Percentiles rank a stretch among this genome's conserved stretches.
These are phyloP conservation scores for Arachnomyces sp. DNA, from an alignment of 2,329 filamentous ascomycete genomes.

Conservation along the genomic window DNA sequence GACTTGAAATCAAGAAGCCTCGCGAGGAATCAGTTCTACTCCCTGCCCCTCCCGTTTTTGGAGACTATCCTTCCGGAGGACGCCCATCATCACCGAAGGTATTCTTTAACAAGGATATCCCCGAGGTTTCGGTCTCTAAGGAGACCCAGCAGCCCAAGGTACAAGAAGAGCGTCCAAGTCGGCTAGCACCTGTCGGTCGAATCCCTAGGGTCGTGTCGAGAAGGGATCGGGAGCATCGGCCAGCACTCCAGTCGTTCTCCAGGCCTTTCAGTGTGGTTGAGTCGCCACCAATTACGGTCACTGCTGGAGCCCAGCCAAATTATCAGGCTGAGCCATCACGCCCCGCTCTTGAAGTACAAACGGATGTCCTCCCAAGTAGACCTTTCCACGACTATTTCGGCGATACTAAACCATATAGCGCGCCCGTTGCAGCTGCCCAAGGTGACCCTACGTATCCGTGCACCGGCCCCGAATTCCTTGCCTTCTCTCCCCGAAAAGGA, in stretches of 20 bases:
- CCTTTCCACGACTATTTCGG: constrained; percentile 18
- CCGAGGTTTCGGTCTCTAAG: constrained; percentile 4
- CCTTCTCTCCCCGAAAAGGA: constrained; percentile 63
- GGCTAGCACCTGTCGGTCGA: constrained; percentile 71
- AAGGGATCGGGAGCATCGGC: constrained; percentile 52
- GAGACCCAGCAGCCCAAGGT: constrained; percentile 14
- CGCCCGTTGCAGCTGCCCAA: constrained; percentile 22
- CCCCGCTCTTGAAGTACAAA: constrained; percentile 16
- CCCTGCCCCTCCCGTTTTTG: constrained; percentile 33
- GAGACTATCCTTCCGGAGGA: constrained; percentile 21
- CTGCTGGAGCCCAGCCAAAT: constrained; percentile 17
- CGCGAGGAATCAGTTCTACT: constrained; percentile 32
- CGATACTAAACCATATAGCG: constrained; percentile 26
- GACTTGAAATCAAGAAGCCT: constrained; percentile 24
- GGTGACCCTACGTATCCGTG: constrained; percentile 31
- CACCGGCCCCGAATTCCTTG: constrained; percentile 55
- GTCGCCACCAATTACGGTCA: constrained; percentile 33
- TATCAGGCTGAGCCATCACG: constrained; percentile 18
- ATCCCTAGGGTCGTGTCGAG: constrained; percentile 74
- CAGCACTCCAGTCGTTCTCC: constrained; percentile 74
- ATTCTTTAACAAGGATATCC: constrained; percentile 24
- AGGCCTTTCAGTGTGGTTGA: constrained; percentile 59
- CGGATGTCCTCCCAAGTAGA: constrained; percentile 17
- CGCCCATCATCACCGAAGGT: constrained; percentile 29
- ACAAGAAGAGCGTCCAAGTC: constrained; percentile 44